Base-by-base conservation (phyloP, 306 rosid species). In the Luffa acutangula region DNA sequence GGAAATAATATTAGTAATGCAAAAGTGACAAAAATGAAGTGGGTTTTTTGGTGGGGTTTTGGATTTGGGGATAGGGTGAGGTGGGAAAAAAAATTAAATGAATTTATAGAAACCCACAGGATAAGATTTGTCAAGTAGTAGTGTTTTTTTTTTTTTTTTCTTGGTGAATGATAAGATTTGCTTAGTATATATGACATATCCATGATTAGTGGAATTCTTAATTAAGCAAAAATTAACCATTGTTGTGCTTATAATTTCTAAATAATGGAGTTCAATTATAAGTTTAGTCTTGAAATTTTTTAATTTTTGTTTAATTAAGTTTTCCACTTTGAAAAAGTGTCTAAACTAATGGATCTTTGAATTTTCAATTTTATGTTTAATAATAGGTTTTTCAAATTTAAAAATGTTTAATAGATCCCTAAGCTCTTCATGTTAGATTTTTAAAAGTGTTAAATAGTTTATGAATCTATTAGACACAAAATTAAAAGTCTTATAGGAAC, bases 51-150 rank as follows among this genome's bases (percentile, higher is more conserved):
- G 58, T 73, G 58, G 77, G 77, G 59, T 15, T 46, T 25, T 46
- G 42, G 77, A 25, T 73, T 46, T 46, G 7, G 39, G 37, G 77
- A 71, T 71, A 71, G 56, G 76, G 41, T 71, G 76, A 73, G 77
- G 77, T 73, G 77, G 77, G 77, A 17, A 31, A 70, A 5, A 31
- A 5, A 31, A 49, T 14, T 31, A 13, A 43, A 48, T 73, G 36
- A 48, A 14, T 48, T 67, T 73, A 15, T 31, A 25, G 43, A 49
- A 73, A 73, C 58, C 77, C 77, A 15, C 8, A 15, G 31, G 78
- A 74, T 74, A 74, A 74, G 78, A 49, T 73, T 49, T 73, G 78
- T 73, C n/a, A 4, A 73, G 36, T 46, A 13, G 53, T 41, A 3
- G 15, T 17, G 13, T 43, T 42, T 69, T 66, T 39, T 0, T 7